phyloP scores from a whole-genome alignment of 2,329 filamentous ascomycete genomes.

The Capronia americana region DNA sequence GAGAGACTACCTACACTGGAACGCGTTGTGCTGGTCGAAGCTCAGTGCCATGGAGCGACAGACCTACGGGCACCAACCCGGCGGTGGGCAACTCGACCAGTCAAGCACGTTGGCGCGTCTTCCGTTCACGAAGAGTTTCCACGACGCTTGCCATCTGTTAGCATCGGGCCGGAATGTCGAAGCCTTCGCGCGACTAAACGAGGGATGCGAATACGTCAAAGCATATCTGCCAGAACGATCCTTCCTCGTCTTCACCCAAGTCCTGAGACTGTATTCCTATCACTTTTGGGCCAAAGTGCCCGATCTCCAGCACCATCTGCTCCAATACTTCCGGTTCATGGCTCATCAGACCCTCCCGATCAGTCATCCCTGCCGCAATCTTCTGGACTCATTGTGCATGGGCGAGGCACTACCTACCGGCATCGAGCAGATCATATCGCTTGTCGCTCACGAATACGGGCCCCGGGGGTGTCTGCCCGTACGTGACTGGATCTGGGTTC shows the following conservation, averaged over 20 bases:
- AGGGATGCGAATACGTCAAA: not conserved
- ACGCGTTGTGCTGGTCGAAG: not conserved
- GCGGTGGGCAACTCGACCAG: not conserved
- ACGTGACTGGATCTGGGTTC: not conserved
- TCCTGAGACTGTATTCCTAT: not conserved
- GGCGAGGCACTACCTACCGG: not conserved
- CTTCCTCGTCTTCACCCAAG: not conserved
- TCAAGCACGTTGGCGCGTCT: not conserved
- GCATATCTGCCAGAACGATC: not conserved
- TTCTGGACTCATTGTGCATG: not conserved
- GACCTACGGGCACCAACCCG: not conserved
- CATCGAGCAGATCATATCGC: not conserved
- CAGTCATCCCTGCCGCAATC: not conserved
- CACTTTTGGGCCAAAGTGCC: slow-evolving; percentile 2
- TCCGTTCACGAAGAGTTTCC: not conserved
- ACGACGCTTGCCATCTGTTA: slow-evolving; percentile 1
- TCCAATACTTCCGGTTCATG: slow-evolving; percentile 1
- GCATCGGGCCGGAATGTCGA: not conserved
- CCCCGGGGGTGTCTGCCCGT: not conserved
- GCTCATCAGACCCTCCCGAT: not conserved
- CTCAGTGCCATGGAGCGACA: not conserved
- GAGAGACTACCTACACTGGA: not conserved
- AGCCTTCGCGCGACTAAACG: not conserved
- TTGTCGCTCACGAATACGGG: not conserved
- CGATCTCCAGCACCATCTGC: not conserved